A percentile compares a stretch with the other conserved stretches of the same genome.
Evolutionary conservation across 139 green algal species (phyloP).

Genomic region (Volvox reticuliferus): DNA sequence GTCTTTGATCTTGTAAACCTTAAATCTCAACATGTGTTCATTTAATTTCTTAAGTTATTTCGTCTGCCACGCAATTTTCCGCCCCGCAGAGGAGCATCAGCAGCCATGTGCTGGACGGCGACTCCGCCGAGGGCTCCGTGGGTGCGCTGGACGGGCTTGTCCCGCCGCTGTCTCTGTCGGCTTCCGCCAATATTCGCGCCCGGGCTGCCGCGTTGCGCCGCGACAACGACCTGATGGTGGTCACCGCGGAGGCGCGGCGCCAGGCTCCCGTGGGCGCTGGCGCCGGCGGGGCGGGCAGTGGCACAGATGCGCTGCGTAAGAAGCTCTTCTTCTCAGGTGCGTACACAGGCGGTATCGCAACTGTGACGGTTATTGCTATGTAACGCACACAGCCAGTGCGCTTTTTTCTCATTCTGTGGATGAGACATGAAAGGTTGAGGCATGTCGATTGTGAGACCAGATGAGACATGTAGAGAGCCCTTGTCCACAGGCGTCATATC

Average conservation of each 20-base stretch:
- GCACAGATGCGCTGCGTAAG: slow-evolving; percentile 48
- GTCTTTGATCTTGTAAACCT: no score
- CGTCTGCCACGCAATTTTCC: background rate
- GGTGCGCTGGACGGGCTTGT: background rate
- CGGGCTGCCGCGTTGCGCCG: slow-evolving; percentile 44
- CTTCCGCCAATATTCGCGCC: background rate
- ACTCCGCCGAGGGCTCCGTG: background rate
- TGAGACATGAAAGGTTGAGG: no score
- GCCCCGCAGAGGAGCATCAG: background rate
- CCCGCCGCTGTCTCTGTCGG: background rate
- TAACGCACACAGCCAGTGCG: no score
- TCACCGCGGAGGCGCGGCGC: slow-evolving; percentile 33
- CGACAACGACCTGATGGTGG: slow-evolving; percentile 51
- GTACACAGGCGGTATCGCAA: background rate
- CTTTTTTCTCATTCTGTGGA: no score
- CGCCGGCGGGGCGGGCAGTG: background rate
- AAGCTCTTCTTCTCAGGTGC: slow-evolving; percentile 60
- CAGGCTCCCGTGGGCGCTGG: slow-evolving; percentile 8
- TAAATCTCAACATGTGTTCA: no score
- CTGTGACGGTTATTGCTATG: no score
- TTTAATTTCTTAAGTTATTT: no score
- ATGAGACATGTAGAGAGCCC: no score
- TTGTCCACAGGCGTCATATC: background rate
- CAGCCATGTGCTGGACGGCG: background rate
- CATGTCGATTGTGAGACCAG: no score